phyloP scores from a whole-genome alignment of 2,329 filamentous ascomycete genomes.

The Aspergillus transmontanensis region DNA sequence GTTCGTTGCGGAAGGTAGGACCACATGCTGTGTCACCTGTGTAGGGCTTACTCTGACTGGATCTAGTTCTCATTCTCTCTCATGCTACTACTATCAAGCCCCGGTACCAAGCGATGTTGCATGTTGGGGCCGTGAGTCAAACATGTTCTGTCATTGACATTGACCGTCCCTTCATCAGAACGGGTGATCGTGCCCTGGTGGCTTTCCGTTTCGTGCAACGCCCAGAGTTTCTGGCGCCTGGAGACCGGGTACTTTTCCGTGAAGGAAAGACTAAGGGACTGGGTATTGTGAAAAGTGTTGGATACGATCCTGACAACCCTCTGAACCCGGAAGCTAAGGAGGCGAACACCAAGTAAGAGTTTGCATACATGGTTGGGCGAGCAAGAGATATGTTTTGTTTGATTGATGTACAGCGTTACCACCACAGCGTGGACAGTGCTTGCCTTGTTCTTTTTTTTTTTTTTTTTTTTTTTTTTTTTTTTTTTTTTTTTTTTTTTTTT shows the following conservation, averaged over 20 bases:
- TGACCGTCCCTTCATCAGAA: constrained; percentile 91
- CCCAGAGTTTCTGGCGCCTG: constrained; percentile 86
- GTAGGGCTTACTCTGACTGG: constrained; percentile 2
- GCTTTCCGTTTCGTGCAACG: constrained; percentile 94
- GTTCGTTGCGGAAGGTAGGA: constrained; percentile 74
- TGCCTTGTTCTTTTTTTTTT: not conserved
- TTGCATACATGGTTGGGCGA: not conserved
- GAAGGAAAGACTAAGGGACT: constrained; percentile 94
- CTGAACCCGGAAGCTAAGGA: constrained; percentile 44
- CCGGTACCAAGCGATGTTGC: constrained; percentile 97
- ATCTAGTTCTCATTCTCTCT: constrained; percentile 80
- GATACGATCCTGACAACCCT: constrained; percentile 72
- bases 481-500: not conserved
- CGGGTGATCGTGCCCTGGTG: constrained; percentile 89
- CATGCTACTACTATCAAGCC: constrained; percentile 97
- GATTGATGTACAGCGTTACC: not conserved
- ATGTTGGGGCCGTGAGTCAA: constrained; percentile 91
- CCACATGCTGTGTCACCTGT: not conserved
- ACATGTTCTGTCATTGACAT: constrained; percentile 98
- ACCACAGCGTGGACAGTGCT: not conserved
- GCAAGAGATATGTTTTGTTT: not conserved
- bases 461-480: not conserved
- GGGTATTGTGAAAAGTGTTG: constrained; percentile 88
- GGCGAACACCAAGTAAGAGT: constrained; percentile 15
- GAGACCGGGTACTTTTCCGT: constrained; percentile 87